phyloP scores from a whole-genome alignment of 2,329 filamentous ascomycete genomes.

The Trichoderma arundinaceum region DNA sequence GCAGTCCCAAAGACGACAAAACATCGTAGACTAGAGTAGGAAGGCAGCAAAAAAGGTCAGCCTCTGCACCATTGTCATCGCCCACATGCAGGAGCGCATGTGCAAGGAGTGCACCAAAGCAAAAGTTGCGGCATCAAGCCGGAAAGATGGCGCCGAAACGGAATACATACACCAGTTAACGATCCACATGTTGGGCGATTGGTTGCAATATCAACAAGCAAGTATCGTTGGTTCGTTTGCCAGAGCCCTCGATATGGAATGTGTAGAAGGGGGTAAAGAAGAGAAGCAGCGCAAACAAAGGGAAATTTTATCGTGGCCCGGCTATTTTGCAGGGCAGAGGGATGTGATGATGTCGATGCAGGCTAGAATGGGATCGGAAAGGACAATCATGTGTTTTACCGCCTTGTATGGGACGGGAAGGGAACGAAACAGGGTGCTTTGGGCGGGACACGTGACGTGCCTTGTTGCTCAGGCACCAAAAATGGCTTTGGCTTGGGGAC shows the following conservation, averaged over 20 bases:
- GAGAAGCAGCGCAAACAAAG: neutral
- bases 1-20: conserved; percentile 81
- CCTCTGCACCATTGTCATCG: neutral
- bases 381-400: conserved; percentile 31
- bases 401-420: conserved; percentile 16
- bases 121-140: conserved; percentile 11
- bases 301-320: neutral
- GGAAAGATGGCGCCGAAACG: conserved; percentile 13
- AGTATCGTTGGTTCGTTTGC: neutral
- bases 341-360: conserved; percentile 33
- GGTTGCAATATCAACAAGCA: neutral
- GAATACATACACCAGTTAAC: conserved; percentile 85
- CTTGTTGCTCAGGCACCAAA: conserved; percentile 30
- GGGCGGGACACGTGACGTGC: conserved; percentile 28
- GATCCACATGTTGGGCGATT: conserved; percentile 76
- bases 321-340: no score
- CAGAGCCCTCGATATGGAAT: neutral
- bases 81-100: neutral
- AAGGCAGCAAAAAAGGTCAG: conserved; percentile 1
- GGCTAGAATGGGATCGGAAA: conserved; percentile 27
- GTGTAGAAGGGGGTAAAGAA: no score
- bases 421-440: neutral
- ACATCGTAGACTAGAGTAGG: conserved; percentile 75
- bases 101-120: neutral
- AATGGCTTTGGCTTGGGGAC: no score